Evolutionary conservation across 805 yeast species (phyloP).

Genomic region (Zygoascus flipseniorum): DNA sequence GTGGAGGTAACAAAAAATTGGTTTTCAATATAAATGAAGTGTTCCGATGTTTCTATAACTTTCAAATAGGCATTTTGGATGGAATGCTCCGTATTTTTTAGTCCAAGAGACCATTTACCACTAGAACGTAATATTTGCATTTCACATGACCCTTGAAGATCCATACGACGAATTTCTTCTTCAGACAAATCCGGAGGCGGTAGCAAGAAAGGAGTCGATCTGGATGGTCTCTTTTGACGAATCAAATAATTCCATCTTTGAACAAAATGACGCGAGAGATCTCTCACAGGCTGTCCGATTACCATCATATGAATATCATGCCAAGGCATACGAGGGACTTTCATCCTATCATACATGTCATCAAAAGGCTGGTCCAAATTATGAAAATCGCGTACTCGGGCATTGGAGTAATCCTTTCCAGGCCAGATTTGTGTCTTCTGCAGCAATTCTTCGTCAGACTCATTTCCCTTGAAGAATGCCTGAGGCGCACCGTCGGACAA

Average conservation of each 20-base stretch:
- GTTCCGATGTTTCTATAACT: constrained; percentile 84
- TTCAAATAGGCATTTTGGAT: constrained; percentile 90
- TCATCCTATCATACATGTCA: constrained; percentile 78
- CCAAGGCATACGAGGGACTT: constrained; percentile 97
- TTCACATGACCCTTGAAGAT: constrained; percentile 79
- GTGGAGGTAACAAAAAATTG: constrained; percentile 94
- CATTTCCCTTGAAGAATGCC: constrained; percentile 17
- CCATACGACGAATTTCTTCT: constrained; percentile 54
- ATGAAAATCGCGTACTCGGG: constrained; percentile 81
- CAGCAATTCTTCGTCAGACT: constrained; percentile 8
- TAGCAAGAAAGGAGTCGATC: constrained; percentile 82
- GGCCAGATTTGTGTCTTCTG: constrained; percentile 63
- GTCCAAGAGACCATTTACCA: constrained; percentile 88
- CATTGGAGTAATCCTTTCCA: constrained; percentile 96
- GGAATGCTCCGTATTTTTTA: constrained; percentile 76
- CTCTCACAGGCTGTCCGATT: constrained; percentile 90
- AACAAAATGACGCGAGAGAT: constrained; percentile 85
- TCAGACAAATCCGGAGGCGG: constrained; percentile 86
- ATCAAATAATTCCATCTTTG: constrained; percentile 95
- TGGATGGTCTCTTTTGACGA: constrained; percentile 88
- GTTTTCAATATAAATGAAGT: constrained; percentile 88
- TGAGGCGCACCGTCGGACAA: constrained; percentile 59
- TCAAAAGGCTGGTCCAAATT: constrained; percentile 80
- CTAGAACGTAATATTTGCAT: constrained; percentile 84
- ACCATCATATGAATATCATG: constrained; percentile 97